Conservation (phyloP, 2,329 filamentous ascomycete genomes). For the Penicillium brasilianum region DNA sequence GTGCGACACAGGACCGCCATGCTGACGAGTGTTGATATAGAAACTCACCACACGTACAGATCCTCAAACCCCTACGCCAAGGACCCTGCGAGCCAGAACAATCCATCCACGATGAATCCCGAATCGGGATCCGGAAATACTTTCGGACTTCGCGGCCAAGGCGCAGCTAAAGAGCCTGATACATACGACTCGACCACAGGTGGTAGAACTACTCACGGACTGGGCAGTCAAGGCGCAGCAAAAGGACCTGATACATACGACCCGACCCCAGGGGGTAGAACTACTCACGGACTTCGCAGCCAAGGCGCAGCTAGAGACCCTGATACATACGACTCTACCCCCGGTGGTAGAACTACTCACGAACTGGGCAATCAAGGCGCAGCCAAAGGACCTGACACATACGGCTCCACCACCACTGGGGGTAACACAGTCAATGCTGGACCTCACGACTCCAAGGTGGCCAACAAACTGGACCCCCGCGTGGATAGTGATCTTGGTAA, state of each 20-base stretch:
- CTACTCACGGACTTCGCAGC: not conserved
- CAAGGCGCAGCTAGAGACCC: not conserved
- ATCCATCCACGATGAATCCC: not conserved
- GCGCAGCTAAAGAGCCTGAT: not conserved
- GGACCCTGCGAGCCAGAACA: constrained; percentile 4
- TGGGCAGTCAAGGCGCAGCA: too few species aligned
- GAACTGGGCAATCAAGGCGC: too few species aligned
- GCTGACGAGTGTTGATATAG: not conserved
- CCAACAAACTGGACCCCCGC: constrained; percentile 59
- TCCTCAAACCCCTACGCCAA: constrained; percentile 7
- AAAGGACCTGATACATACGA: not conserved
- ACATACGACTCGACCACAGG: too few species aligned
- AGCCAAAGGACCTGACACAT: not conserved
- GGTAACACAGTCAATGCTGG: constrained; percentile 34
- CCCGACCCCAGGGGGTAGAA: not conserved
- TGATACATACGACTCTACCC: too few species aligned
- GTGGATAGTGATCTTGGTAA: constrained; percentile 30
- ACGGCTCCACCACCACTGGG: not conserved
- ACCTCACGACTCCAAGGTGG: constrained; percentile 49
- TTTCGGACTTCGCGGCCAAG: not conserved
- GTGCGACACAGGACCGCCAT: not conserved
- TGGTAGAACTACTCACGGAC: too few species aligned
- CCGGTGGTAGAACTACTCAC: too few species aligned
- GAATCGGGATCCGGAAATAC: not conserved
- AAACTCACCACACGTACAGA: not conserved